Evolutionary conservation across 2,329 filamentous ascomycete species (phyloP).

Genomic region (Calonectria hawksworthii): DNA sequence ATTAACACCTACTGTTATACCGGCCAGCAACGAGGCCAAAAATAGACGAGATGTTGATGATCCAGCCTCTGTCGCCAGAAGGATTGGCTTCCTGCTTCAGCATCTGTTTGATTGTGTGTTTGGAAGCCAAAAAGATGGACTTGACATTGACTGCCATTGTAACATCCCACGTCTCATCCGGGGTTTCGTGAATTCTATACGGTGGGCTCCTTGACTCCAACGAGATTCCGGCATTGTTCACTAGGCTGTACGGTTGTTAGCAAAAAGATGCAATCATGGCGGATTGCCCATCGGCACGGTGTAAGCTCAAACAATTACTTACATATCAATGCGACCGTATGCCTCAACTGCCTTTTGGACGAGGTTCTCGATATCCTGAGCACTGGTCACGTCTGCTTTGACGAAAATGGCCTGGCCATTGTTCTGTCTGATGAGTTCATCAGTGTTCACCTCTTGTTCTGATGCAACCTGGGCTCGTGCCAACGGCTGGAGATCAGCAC

Average conservation of each 20-base stretch:
- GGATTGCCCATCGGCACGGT: slow-evolving; percentile 42
- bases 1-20: slow-evolving; percentile 42
- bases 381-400: slow-evolving; percentile 57
- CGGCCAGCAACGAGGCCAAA: slow-evolving; percentile 54
- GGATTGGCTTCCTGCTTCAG: slow-evolving; percentile 58
- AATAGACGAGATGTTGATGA: slow-evolving; percentile 63
- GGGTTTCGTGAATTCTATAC: slow-evolving; percentile 59
- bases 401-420: slow-evolving; percentile 58
- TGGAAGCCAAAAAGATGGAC: slow-evolving; percentile 57
- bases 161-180: slow-evolving; percentile 60
- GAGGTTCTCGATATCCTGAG: slow-evolving; percentile 52
- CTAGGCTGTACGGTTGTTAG: slow-evolving; percentile 47
- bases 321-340: slow-evolving; percentile 43
- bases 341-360: slow-evolving; percentile 43
- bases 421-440: slow-evolving; percentile 51
- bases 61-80: slow-evolving; percentile 61
- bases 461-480: slow-evolving; percentile 44
- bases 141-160: slow-evolving; percentile 55
- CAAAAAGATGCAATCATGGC: neutral
- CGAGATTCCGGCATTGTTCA: slow-evolving; percentile 60
- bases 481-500: slow-evolving; percentile 53
- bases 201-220: slow-evolving; percentile 48
- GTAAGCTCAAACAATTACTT: slow-evolving; percentile 39
- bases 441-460: slow-evolving; percentile 46
- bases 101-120: slow-evolving; percentile 64